Evolutionary conservation across 257 asterid genomes (phyloP).

Genomic region (Eucommia ulmoides): DNA sequence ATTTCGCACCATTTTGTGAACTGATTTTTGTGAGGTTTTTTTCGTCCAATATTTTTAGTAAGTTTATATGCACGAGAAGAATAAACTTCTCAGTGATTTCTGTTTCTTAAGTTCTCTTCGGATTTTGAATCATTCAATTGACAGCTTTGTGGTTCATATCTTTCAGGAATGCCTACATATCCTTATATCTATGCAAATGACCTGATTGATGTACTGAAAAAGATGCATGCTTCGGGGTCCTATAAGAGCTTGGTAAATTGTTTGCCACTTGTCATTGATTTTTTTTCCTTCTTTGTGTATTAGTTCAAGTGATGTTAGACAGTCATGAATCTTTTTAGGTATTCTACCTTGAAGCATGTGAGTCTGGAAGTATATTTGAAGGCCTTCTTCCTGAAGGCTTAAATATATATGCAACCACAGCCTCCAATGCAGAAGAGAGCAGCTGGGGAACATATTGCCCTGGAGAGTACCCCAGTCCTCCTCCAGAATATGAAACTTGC

Average conservation of each 20-base stretch:
- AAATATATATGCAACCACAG: conserved; percentile 90
- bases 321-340: conserved; percentile 53
- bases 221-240: conserved; percentile 77
- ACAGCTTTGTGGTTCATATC: background rate
- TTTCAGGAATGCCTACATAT: conserved; percentile 75
- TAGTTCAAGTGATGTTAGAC: too few species aligned
- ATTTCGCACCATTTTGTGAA: background rate
- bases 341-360: conserved; percentile 94
- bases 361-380: conserved; percentile 92
- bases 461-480: conserved; percentile 75
- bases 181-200: conserved; percentile 78
- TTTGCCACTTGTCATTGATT: background rate
- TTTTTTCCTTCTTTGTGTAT: too few species aligned
- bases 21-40: background rate
- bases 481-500: conserved; percentile 82
- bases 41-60: too few species aligned
- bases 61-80: background rate
- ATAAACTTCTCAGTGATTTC: too few species aligned
- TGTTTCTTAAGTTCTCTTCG: background rate
- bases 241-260: conserved; percentile 72
- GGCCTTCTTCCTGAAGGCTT: conserved; percentile 83
- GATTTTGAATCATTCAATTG: background rate
- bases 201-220: conserved; percentile 40
- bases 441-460: conserved; percentile 99
- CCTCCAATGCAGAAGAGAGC: conserved; percentile 89